phyloP scores from a whole-genome alignment of 495 filamentous ascomycete species.

The Apiosordaria backusii region DNA sequence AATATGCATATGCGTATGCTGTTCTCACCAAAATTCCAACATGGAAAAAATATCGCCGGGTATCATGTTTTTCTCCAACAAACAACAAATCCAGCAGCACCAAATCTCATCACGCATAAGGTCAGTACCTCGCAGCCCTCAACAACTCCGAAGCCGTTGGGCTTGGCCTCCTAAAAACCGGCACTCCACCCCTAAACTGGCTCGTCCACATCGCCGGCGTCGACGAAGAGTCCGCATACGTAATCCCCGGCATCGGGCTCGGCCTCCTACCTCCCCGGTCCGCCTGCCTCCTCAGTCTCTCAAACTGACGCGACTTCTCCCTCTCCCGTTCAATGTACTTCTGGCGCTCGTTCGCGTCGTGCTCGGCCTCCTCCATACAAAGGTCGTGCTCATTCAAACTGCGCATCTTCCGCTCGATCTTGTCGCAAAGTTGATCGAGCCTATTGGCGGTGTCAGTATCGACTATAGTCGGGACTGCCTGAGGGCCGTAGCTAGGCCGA shows the following conservation, averaged over 20 bases:
- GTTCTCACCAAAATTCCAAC: background rate
- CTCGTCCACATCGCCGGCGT: slow-evolving; percentile 11
- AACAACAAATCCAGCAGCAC: background rate
- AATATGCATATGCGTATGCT: too few species aligned
- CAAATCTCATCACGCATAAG: background rate
- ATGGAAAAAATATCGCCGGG: background rate
- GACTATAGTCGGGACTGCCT: slow-evolving; percentile 19
- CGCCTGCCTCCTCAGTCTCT: slow-evolving; percentile 37
- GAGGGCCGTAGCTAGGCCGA: slow-evolving; percentile 20
- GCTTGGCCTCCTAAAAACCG: slow-evolving; percentile 22
- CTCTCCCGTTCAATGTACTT: slow-evolving; percentile 36
- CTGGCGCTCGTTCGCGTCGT: slow-evolving; percentile 35
- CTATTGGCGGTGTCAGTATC: slow-evolving; percentile 19
- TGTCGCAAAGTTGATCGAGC: slow-evolving; percentile 28
- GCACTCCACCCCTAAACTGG: slow-evolving; percentile 15
- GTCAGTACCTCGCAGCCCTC: slow-evolving; percentile 22
- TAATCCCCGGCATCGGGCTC: slow-evolving; percentile 22
- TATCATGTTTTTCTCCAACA: background rate
- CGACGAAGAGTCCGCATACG: slow-evolving; percentile 9
- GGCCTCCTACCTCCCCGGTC: slow-evolving; percentile 27
- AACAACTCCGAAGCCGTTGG: slow-evolving; percentile 23
- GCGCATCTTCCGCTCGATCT: slow-evolving; percentile 33
- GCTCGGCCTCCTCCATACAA: slow-evolving; percentile 35
- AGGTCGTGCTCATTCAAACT: slow-evolving; percentile 28
- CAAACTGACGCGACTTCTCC: slow-evolving; percentile 41